phyloP scores from a whole-genome alignment of 176 grass and related monocot species.

The Bromus sterilis region DNA sequence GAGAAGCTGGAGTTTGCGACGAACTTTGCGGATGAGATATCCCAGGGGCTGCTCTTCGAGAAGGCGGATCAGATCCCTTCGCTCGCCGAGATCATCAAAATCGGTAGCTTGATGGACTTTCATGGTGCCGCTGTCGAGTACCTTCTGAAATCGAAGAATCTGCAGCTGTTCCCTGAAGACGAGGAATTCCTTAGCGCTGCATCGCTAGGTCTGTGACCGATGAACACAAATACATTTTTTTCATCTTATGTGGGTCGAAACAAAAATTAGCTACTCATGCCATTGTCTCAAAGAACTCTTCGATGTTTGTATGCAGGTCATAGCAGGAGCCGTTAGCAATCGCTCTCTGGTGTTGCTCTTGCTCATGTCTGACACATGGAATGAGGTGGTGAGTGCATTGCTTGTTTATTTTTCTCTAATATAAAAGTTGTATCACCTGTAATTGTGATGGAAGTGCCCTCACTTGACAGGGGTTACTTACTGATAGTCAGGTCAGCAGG shows the following conservation, averaged over 20 bases:
- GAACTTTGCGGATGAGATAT: conserved; percentile 46
- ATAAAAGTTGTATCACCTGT: not conserved
- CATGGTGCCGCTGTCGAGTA: conserved; percentile 33
- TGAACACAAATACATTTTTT: not conserved
- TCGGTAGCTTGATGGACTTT: conserved; percentile 52
- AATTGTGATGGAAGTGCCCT: not conserved
- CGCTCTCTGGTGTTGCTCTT: not conserved
- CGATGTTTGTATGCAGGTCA: not conserved
- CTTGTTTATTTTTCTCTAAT: not conserved
- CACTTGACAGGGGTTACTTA: not conserved
- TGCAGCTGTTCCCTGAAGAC: conserved; percentile 62
- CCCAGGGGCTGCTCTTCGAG: conserved; percentile 56
- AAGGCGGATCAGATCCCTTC: conserved; percentile 24
- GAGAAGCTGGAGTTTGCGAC: conserved; percentile 49
- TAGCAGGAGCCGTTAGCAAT: not conserved
- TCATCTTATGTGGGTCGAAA: not conserved
- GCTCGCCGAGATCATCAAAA: conserved; percentile 39
- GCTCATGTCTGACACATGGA: not conserved
- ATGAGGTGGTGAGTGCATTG: not conserved
- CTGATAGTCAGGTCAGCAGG: not conserved
- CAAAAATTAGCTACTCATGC: not conserved
- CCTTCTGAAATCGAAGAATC: conserved; percentile 60
- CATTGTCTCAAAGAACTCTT: not conserved
- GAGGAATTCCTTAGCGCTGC: conserved; percentile 21
- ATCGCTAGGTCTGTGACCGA: not conserved